Evolutionary conservation across 805 yeast species (phyloP), one percentile per base, ranked within the genome.

Genomic region (Suhomyces vadensis): DNA sequence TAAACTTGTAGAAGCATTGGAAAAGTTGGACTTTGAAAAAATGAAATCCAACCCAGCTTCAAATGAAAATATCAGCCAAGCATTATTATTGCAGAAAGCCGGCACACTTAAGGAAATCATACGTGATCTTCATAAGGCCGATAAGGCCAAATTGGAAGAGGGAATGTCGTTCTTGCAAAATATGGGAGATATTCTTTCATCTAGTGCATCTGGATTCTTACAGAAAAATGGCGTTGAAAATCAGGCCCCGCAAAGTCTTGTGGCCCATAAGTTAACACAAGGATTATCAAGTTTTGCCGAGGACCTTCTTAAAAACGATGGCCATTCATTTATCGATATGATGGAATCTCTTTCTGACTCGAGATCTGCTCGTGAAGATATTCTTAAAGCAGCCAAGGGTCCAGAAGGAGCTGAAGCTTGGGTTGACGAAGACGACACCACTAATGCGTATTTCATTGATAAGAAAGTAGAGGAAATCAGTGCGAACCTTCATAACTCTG

Each of bases 301-400:
- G 52, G 95, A 88, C 56, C 63, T 90, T 21, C 72, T 88, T 53
- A 79, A 79, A 52, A 83, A 83, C 57, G 87, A 85, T 49, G 96
- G 95, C n/a, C 76, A 77, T 50, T 78, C 82, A 33, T 87, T 89
- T 50, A 75, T 88, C 24, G 83, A 83, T 50, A 83, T 87, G 75
- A 83, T 90, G 79, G 95, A 88, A 60, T 76, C 81, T 42, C 69
- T 87, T 36, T 87, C 89, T 3, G 76, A 77, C 45, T 74, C 81
- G 54, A 69, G 62, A 60, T 56, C 48, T 31, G 66, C 54, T 39
- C 53, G 63, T 46, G 69, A 62, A 49, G 61, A 56, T 31, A 37
- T 56, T 10, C 43, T 60, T 33, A 53, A 51, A 35, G 63, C 52
- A 23, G 29, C 24, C 7, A 38, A 31, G 13, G 31, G 23, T 6